A percentile compares a stretch with the other conserved stretches of the same genome.
Conservation (phyloP, 768 basidiomycete genomes). For the Chalciporus sphaerocephalus region DNA sequence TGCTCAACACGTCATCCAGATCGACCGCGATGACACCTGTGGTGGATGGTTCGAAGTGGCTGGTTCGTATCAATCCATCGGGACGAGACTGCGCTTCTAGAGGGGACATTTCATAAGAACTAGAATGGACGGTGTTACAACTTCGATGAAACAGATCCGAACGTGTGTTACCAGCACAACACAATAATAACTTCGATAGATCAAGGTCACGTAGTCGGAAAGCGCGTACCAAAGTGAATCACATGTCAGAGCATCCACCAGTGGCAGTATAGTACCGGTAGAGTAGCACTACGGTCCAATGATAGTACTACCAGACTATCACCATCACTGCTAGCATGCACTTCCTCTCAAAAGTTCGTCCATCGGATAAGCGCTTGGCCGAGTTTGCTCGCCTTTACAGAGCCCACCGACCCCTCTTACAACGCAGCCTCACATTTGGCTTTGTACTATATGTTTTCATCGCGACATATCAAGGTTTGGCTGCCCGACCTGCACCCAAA, state of each 20-base stretch:
- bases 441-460: constrained; percentile 72
- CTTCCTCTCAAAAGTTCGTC: constrained; percentile 25
- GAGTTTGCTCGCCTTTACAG: constrained; percentile 52
- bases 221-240: no score
- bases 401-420: constrained; percentile 63
- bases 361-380: constrained; percentile 37
- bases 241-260: no score
- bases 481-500: constrained; percentile 36
- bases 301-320: background rate
- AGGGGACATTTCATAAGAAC: constrained; percentile 2
- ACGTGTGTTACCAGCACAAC: no score
- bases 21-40: constrained; percentile 56
- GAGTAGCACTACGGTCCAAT: background rate
- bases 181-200: no score
- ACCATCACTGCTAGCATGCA: constrained; percentile 23
- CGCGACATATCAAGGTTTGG: constrained; percentile 56
- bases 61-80: background rate
- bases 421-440: constrained; percentile 60
- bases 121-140: no score
- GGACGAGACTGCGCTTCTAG: background rate
- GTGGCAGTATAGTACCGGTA: no score
- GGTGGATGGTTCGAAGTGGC: constrained; percentile 10
- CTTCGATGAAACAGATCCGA: no score
- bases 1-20: constrained; percentile 62
- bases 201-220: no score